Evolutionary conservation across 129 eudicot genomes (phyloP).

Genomic region (Daucus carota): DH1_v3.0 NC_030381.2:51323001-51323500

Average conservation of each 20-base stretch:
- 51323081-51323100: not conserved
- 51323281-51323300: not conserved
- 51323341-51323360: not conserved
- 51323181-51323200: not conserved
- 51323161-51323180: not conserved
- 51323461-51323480: not conserved
- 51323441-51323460: not conserved
- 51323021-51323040: slow-evolving; percentile 3
- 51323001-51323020: not conserved
- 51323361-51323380: not conserved
- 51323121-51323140: not conserved
- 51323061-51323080: not conserved
- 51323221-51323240: not conserved
- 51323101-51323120: not conserved
- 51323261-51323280: not conserved
- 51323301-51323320: not conserved
- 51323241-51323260: not conserved
- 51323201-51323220: not conserved
- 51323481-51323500: not conserved
- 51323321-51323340: not conserved
- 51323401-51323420: not conserved
- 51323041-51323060: not conserved
- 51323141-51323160: not conserved
- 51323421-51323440: not conserved
- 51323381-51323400: not conserved